Evolutionary conservation across 2,329 filamentous ascomycete species (phyloP).

Genomic region (Rhytidhysteron rufulum): DNA sequence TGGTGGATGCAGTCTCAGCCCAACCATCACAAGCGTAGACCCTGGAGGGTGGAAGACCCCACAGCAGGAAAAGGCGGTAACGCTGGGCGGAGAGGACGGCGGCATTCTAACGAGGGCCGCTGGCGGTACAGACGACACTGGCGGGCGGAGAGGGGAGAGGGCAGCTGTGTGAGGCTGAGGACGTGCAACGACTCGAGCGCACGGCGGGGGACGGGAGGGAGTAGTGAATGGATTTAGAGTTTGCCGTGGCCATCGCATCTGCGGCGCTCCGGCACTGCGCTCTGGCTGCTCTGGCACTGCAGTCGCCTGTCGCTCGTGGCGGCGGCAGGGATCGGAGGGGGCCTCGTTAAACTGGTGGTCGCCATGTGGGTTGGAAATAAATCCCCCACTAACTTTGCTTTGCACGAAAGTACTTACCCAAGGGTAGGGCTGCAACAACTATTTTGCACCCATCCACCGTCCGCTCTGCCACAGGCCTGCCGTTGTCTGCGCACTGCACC

Average conservation of each 20-base stretch:
- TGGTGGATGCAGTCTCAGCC: neutral
- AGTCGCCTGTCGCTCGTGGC: too few species aligned
- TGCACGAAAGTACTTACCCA: too few species aligned
- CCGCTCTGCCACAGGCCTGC: neutral
- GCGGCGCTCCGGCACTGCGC: too few species aligned
- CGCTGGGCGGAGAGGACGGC: neutral
- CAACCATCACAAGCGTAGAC: neutral
- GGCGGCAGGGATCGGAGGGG: too few species aligned
- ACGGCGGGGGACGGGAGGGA: neutral
- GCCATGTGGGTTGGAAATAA: neutral
- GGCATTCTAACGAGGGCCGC: neutral
- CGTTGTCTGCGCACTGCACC: neutral
- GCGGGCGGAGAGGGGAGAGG: neutral
- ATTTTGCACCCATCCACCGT: neutral
- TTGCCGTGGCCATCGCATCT: too few species aligned
- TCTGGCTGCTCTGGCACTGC: too few species aligned
- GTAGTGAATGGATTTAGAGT: too few species aligned
- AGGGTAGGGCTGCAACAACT: conserved; percentile 1
- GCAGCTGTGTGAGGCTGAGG: neutral
- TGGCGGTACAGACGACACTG: neutral
- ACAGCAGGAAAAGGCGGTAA: neutral
- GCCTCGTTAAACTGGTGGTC: neutral
- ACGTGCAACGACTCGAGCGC: neutral
- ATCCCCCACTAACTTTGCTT: too few species aligned
- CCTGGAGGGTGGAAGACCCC: neutral